A percentile compares a stretch with the other conserved stretches of the same genome.
Conservation (phyloP, 805 yeast species). For the Wickerhamiella brachini region DNA sequence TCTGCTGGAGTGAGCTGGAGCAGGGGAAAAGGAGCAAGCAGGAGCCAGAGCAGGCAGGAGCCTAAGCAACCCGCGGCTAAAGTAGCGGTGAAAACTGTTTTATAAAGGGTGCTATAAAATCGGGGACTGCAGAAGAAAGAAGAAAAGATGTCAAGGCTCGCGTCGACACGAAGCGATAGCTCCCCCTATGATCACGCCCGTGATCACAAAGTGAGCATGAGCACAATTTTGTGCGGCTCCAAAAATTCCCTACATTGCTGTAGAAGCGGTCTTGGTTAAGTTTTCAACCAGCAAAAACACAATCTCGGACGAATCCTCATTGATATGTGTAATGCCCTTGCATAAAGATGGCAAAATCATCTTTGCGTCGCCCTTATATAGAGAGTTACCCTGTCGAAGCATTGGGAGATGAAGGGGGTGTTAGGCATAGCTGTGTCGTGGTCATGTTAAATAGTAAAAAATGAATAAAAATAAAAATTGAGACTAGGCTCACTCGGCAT, state of each 20-base stretch:
- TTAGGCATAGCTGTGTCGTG: no score
- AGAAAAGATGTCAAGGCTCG: no score
- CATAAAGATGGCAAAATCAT: slow-evolving; percentile 64
- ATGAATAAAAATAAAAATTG: neutral
- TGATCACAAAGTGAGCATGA: neutral
- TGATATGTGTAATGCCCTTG: slow-evolving; percentile 99
- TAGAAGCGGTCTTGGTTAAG: slow-evolving; percentile 81
- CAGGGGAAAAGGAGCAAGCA: no score
- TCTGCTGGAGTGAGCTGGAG: no score
- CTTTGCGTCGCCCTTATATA: neutral
- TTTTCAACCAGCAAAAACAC: slow-evolving; percentile 99
- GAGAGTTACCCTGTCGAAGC: neutral
- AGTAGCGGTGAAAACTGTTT: no score
- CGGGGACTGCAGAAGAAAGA: no score
- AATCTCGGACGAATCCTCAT: slow-evolving; percentile 99
- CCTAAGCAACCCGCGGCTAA: no score
- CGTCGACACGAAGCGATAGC: no score
- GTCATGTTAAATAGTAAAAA: no score
- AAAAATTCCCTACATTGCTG: slow-evolving; percentile 19
- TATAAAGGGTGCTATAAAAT: no score
- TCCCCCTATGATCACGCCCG: neutral
- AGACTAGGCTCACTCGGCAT: neutral
- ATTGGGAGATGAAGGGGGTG: no score
- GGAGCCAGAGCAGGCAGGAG: no score
- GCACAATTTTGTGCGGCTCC: slow-evolving; percentile 7